Conservation (phyloP, 108 stramenopile genomes). For the Nitzschia sp. region DNA sequence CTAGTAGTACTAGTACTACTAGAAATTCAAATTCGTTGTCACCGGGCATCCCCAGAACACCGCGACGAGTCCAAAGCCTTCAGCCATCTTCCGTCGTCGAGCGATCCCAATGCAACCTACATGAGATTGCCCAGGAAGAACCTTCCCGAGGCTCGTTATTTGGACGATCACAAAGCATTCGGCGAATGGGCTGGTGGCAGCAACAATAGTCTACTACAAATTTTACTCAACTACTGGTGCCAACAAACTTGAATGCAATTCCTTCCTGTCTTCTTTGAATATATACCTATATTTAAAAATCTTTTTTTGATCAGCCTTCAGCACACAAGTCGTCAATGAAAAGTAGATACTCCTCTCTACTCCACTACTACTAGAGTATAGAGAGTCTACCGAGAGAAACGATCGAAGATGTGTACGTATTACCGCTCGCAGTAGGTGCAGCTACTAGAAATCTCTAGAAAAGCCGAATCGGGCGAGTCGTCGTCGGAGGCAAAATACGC, state of each 20-base stretch:
- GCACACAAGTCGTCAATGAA: too few species aligned
- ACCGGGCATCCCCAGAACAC: background rate
- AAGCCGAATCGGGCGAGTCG: too few species aligned
- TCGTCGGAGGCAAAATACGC: too few species aligned
- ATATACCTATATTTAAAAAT: too few species aligned
- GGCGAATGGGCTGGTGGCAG: background rate
- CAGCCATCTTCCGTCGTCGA: background rate
- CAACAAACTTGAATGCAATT: background rate
- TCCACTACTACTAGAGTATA: too few species aligned
- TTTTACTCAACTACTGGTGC: background rate
- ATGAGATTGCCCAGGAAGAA: background rate
- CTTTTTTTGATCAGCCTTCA: too few species aligned
- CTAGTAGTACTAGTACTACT: too few species aligned
- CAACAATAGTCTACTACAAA: background rate
- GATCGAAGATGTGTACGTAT: too few species aligned
- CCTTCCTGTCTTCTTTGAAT: background rate
- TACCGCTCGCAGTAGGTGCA: too few species aligned
- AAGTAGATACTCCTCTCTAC: too few species aligned
- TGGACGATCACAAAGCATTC: background rate
- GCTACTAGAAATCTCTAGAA: too few species aligned
- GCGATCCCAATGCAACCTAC: background rate
- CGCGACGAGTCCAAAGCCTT: slow-evolving; percentile 2
- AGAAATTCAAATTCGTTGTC: background rate
- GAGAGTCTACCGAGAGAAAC: too few species aligned
- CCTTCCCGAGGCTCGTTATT: background rate